Percentiles rank a stretch among this genome's conserved stretches.
phyloP scores from a whole-genome alignment of 2,329 filamentous ascomycete genomes.

The Colletotrichum sp. region DNA sequence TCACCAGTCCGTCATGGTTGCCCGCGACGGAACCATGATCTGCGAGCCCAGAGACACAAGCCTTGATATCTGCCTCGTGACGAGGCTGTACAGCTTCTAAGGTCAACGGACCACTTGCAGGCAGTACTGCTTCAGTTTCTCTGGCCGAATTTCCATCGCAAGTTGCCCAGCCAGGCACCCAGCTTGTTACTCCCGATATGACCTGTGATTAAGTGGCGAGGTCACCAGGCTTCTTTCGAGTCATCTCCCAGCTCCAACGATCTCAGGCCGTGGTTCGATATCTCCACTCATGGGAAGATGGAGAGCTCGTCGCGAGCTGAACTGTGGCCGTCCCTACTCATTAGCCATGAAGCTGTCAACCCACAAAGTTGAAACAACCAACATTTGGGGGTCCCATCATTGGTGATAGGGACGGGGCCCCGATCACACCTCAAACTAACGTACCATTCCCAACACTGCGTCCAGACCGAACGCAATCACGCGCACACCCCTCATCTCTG shows the following conservation, averaged over 20 bases:
- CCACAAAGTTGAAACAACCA: not conserved
- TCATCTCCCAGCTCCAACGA: not conserved
- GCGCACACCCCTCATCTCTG: not conserved
- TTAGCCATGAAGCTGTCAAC: not conserved
- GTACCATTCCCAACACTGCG: not conserved
- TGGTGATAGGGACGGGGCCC: not conserved
- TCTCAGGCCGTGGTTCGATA: not conserved
- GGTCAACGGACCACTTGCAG: not conserved
- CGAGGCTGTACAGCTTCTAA: not conserved
- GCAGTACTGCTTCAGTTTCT: not conserved
- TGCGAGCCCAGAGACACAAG: not conserved
- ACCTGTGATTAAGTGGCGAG: not conserved
- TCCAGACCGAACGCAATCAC: not conserved
- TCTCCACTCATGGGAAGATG: not conserved
- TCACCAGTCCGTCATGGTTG: not conserved
- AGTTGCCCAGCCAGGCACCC: not conserved
- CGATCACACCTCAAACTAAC: not conserved
- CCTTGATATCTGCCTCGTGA: not conserved
- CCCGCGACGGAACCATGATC: not conserved
- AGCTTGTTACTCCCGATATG: not conserved
- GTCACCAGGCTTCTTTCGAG: not conserved
- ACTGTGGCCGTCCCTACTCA: not conserved
- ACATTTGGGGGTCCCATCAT: not conserved
- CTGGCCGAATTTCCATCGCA: not conserved
- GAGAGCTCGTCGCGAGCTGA: not conserved